phyloP scores from a whole-genome alignment of 2,329 filamentous ascomycete species.

The Penicillium sp. region DNA sequence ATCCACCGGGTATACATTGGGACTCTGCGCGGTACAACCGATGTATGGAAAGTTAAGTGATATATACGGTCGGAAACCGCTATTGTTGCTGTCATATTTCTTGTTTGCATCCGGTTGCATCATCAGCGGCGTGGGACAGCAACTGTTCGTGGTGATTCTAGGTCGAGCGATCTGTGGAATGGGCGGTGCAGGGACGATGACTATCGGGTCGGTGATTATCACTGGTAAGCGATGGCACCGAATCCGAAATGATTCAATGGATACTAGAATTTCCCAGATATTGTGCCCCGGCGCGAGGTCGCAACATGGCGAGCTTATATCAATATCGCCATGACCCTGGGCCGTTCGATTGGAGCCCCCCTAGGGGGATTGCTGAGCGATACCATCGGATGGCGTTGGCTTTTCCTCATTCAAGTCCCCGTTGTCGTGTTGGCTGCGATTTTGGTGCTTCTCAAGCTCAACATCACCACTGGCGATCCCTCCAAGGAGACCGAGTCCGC shows the following conservation, averaged over 20 bases:
- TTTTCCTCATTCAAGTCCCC: slow-evolving; percentile 28
- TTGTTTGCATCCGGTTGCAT: slow-evolving; percentile 48
- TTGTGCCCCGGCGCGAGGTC: slow-evolving; percentile 46
- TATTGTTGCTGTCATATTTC: slow-evolving; percentile 47
- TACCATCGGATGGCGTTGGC: slow-evolving; percentile 59
- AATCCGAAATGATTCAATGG: background rate
- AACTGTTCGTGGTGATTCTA: slow-evolving; percentile 39
- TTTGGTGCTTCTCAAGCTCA: slow-evolving; percentile 44
- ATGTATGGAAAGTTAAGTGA: slow-evolving; percentile 54
- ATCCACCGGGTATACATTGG: slow-evolving; percentile 49
- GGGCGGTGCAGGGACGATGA: slow-evolving; percentile 43
- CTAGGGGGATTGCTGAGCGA: slow-evolving; percentile 58
- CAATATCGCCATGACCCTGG: slow-evolving; percentile 48
- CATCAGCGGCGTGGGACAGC: slow-evolving; percentile 35
- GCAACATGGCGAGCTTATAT: slow-evolving; percentile 48
- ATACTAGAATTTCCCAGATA: slow-evolving; percentile 29
- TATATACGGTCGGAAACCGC: slow-evolving; percentile 51
- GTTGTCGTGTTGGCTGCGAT: slow-evolving; percentile 26
- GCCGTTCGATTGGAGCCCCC: slow-evolving; percentile 48
- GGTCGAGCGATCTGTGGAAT: slow-evolving; percentile 41
- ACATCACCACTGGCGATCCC: slow-evolving; percentile 12
- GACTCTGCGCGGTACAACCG: slow-evolving; percentile 49
- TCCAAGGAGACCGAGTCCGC: background rate
- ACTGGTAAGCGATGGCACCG: slow-evolving; percentile 27
- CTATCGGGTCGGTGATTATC: slow-evolving; percentile 45